Conservation (phyloP, 768 basidiomycete genomes). For the Boletus subparvulus region DNA sequence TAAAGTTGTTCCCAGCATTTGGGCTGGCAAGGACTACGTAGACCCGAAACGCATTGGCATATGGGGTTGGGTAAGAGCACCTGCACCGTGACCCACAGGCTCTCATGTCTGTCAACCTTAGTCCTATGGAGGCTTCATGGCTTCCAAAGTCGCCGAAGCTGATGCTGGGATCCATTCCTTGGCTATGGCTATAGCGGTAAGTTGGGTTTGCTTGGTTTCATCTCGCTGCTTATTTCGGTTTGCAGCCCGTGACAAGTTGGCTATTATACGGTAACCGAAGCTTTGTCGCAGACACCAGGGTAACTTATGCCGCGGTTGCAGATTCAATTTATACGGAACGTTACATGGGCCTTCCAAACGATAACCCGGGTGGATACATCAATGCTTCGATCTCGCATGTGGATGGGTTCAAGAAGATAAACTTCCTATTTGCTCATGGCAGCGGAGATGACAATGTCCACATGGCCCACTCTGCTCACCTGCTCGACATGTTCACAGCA, state of each 20-base stretch:
- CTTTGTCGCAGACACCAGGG: background rate
- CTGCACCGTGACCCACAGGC: background rate
- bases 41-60: constrained; percentile 88
- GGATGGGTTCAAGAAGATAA: constrained; percentile 75
- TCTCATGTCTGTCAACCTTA: constrained; percentile 29
- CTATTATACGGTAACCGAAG: constrained; percentile 61
- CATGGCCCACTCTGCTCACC: constrained; percentile 83
- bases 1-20: constrained; percentile 47
- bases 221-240: constrained; percentile 10
- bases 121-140: constrained; percentile 98
- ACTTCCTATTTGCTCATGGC: constrained; percentile 88
- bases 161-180: constrained; percentile 87
- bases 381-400: constrained; percentile 88
- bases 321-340: constrained; percentile 98
- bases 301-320: constrained; percentile 27
- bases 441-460: constrained; percentile 98
- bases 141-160: constrained; percentile 88
- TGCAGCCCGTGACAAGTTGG: constrained; percentile 87
- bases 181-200: constrained; percentile 86
- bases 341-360: constrained; percentile 84
- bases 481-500: constrained; percentile 90
- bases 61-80: constrained; percentile 89
- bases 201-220: constrained; percentile 26
- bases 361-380: constrained; percentile 85
- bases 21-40: constrained; percentile 86